These are phyloP conservation scores for Epichloe typhina DNA, from an alignment of 2,329 filamentous ascomycete species.

Conservation along the genomic window DNA sequence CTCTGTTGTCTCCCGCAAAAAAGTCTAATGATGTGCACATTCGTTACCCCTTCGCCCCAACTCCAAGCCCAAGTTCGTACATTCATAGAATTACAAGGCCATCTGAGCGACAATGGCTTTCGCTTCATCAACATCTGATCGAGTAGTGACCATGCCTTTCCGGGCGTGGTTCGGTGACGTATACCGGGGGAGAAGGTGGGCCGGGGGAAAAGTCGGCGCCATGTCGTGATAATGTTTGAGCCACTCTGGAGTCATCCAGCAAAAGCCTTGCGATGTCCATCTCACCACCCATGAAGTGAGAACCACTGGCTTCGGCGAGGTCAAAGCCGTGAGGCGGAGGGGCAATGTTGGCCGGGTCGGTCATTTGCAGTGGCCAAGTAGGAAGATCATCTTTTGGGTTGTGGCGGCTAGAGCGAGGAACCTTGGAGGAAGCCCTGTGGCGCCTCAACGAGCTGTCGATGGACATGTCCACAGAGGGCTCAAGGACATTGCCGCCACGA, in stretches of 20 bases:
- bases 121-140: constrained; percentile 8
- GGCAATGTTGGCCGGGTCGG: constrained; percentile 17
- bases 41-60: too few species aligned
- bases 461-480: constrained; percentile 37
- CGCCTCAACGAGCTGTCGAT: constrained; percentile 32
- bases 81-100: not conserved
- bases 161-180: constrained; percentile 9
- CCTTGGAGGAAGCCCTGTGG: constrained; percentile 24
- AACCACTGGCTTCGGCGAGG: constrained; percentile 27
- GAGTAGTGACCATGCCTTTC: constrained; percentile 8
- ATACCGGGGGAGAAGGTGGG: constrained; percentile 12
- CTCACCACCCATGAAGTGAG: constrained; percentile 34
- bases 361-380: constrained; percentile 27
- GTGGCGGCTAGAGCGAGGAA: constrained; percentile 25
- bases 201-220: constrained; percentile 13
- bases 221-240: constrained; percentile 13
- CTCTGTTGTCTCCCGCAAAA: too few species aligned
- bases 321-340: constrained; percentile 24
- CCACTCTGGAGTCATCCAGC: constrained; percentile 35
- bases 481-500: constrained; percentile 30
- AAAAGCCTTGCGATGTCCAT: constrained; percentile 50
- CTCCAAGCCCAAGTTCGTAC: not conserved
- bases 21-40: too few species aligned
- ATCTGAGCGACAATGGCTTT: not conserved
- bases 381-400: constrained; percentile 35